These are phyloP conservation scores for Debaryomyces singareniensis DNA, from an alignment of 1,139 yeast species.

Conservation along the genomic window DNA sequence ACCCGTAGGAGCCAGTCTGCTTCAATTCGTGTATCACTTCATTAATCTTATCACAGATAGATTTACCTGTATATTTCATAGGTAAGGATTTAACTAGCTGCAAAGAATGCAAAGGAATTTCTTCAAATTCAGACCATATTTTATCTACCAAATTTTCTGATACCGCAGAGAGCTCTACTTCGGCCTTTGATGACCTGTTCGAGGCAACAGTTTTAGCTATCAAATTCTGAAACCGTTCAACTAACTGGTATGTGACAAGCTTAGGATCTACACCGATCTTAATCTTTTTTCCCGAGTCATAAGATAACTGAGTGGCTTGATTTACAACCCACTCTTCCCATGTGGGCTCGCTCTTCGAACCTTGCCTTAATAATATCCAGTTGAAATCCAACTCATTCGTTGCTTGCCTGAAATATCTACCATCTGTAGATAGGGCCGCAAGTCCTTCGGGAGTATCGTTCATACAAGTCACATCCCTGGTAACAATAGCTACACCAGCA, in stretches of 20 bases:
- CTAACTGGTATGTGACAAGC: constrained; percentile 47
- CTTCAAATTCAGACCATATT: constrained; percentile 61
- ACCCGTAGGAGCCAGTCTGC: constrained; percentile 32
- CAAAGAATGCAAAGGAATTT: constrained; percentile 35
- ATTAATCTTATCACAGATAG: constrained; percentile 35
- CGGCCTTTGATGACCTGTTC: constrained; percentile 22
- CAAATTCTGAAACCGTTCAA: constrained; percentile 19
- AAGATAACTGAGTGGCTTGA: constrained; percentile 50
- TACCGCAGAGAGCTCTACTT: constrained; percentile 58
- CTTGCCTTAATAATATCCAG: constrained; percentile 83
- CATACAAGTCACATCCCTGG: constrained; percentile 61
- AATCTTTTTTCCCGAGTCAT: constrained; percentile 36
- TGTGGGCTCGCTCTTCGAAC: constrained; percentile 62
- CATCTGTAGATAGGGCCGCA: constrained; percentile 88
- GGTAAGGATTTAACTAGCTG: constrained; percentile 41
- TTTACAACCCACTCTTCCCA: constrained; percentile 86
- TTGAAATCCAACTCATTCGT: constrained; percentile 78
- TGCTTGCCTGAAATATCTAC: constrained; percentile 91
- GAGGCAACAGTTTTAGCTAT: constrained; percentile 16
- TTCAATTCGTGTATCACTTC: constrained; percentile 39
- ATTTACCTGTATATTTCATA: constrained; percentile 43
- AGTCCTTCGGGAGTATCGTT: constrained; percentile 55
- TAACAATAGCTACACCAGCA: constrained; percentile 87
- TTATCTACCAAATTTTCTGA: constrained; percentile 65
- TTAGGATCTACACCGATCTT: constrained; percentile 54